Evolutionary conservation across 106 monocot species (phyloP).

Genomic region (Acanthochlamys bracteata): DNA sequence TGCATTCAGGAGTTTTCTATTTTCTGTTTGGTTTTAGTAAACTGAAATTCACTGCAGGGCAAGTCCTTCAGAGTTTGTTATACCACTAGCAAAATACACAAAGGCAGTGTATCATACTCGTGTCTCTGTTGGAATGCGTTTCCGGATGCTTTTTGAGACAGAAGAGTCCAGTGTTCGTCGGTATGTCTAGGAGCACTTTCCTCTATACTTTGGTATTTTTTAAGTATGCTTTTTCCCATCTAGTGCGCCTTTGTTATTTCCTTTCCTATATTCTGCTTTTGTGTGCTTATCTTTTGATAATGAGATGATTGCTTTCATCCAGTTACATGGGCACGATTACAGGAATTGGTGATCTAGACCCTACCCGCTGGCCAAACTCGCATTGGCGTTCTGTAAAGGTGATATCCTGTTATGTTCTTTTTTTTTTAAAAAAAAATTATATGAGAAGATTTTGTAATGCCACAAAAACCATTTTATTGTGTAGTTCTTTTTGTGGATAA

Average conservation of each 20-base stretch:
- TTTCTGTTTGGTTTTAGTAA: neutral
- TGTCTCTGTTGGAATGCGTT: slow-evolving; percentile 88
- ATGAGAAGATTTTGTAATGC: too few relatives aligned
- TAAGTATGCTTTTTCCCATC: neutral
- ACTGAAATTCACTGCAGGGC: slow-evolving; percentile 30
- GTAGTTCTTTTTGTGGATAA: neutral
- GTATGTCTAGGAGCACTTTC: slow-evolving; percentile 10
- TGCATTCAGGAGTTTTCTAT: neutral
- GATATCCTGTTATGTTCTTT: neutral
- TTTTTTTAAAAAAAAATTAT: too few relatives aligned
- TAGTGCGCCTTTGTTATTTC: neutral
- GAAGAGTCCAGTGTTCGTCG: slow-evolving; percentile 90
- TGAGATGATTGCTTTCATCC: neutral
- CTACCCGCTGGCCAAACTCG: slow-evolving; percentile 82
- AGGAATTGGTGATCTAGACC: slow-evolving; percentile 74
- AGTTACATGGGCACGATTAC: slow-evolving; percentile 97
- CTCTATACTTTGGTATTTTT: neutral
- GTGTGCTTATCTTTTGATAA: neutral
- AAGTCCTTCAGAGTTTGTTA: slow-evolving; percentile 85
- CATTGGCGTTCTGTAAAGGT: slow-evolving; percentile 99
- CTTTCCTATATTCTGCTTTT: neutral
- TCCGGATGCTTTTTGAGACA: slow-evolving; percentile 90
- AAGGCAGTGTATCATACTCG: slow-evolving; percentile 76
- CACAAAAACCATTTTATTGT: neutral
- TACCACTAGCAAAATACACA: slow-evolving; percentile 79